These are phyloP conservation scores for Talaromyces sp. DNA, from an alignment of 2,329 filamentous ascomycete species.

Conservation along the genomic window DNA sequence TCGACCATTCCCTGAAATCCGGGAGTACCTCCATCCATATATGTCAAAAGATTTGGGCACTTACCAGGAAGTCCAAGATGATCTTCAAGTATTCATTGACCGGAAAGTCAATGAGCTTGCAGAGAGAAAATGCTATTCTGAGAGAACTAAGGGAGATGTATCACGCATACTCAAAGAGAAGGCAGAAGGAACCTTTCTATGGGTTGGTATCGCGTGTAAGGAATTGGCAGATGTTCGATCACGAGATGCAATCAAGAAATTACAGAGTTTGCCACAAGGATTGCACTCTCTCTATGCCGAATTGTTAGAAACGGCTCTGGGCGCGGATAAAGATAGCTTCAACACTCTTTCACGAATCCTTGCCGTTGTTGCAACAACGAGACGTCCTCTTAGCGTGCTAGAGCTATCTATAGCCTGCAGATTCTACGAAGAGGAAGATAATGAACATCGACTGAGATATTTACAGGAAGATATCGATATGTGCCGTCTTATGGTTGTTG, in stretches of 20 bases:
- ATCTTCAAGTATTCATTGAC: background rate
- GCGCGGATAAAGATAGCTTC: background rate
- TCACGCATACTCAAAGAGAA: conserved; percentile 2
- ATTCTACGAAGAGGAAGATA: background rate
- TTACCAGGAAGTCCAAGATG: background rate
- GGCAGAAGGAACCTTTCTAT: conserved; percentile 9
- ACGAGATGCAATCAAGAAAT: background rate
- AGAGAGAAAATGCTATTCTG: background rate
- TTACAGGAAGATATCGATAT: conserved; percentile 11
- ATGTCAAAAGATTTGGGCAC: background rate
- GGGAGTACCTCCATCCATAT: background rate
- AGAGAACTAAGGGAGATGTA: background rate
- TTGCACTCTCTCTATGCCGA: background rate
- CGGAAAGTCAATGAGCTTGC: conserved; percentile 2
- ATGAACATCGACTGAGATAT: background rate
- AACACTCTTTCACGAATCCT: conserved; percentile 4
- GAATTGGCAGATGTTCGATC: background rate
- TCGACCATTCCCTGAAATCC: conserved; percentile 1
- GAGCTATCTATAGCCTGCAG: conserved; percentile 1
- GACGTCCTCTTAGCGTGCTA: conserved; percentile 10
- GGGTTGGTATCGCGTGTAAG: background rate
- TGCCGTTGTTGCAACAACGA: conserved; percentile 9
- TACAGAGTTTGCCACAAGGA: conserved; percentile 1
- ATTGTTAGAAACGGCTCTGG: background rate
- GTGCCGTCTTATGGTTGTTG: conserved; percentile 14